Conservation (phyloP, 352 stramenopile genomes). For the Phytophthora hybrid region DNA sequence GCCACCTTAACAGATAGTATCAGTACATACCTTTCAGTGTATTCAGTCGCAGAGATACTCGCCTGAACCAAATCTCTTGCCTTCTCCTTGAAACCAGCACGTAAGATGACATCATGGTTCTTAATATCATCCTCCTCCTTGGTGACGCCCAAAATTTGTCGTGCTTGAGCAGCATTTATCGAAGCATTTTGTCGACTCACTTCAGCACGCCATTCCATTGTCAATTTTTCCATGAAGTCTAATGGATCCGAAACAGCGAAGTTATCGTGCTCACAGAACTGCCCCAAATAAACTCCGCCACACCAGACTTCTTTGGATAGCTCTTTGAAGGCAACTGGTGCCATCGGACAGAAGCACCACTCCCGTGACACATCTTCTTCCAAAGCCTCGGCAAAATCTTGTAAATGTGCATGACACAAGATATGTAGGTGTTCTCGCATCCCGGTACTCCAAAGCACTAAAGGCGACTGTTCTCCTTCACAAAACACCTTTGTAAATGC, state of each 20-base stretch:
- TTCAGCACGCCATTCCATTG: slow-evolving; percentile 86
- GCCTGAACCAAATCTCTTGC: slow-evolving; percentile 47
- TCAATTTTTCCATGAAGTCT: slow-evolving; percentile 86
- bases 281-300: slow-evolving; percentile 93
- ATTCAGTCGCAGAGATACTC: slow-evolving; percentile 36
- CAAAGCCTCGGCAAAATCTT: slow-evolving; percentile 91
- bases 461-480: slow-evolving; percentile 84
- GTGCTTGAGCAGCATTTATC: slow-evolving; percentile 53
- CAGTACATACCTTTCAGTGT: slow-evolving; percentile 56
- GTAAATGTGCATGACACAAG: slow-evolving; percentile 91
- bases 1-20: not conserved
- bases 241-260: slow-evolving; percentile 89
- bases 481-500: slow-evolving; percentile 92
- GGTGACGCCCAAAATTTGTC: slow-evolving; percentile 43
- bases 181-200: slow-evolving; percentile 36
- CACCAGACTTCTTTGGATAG: slow-evolving; percentile 94
- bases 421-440: slow-evolving; percentile 93
- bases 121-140: slow-evolving; percentile 18
- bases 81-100: slow-evolving; percentile 65
- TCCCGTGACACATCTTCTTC: slow-evolving; percentile 88
- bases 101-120: slow-evolving; percentile 40
- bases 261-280: slow-evolving; percentile 90
- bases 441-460: slow-evolving; percentile 95
- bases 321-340: slow-evolving; percentile 89
- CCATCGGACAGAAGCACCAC: slow-evolving; percentile 94